Percentiles rank a stretch among this genome's conserved stretches.
These are phyloP conservation scores for Diaporthe capsici DNA, from an alignment of 2,329 filamentous ascomycete genomes.

Conservation along the genomic window DNA sequence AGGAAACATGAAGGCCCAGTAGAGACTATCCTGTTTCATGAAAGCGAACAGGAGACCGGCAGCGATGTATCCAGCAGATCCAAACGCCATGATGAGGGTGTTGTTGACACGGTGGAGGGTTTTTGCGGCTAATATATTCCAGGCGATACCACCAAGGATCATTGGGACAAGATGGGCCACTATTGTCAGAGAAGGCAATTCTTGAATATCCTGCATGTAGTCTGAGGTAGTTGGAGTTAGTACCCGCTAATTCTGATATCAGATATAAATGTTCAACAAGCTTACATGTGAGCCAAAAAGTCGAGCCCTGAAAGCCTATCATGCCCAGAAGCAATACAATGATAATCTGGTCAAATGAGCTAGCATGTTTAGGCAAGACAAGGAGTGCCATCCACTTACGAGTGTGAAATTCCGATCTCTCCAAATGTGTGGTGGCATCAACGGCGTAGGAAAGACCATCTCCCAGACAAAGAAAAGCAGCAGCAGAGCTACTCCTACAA, in stretches of 20 bases:
- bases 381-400: neutral
- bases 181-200: neutral
- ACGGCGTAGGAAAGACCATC: neutral
- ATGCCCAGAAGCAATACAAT: conserved; percentile 9
- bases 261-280: neutral
- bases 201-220: conserved; percentile 1
- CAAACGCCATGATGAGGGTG: conserved; percentile 4
- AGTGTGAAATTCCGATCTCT: neutral
- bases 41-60: neutral
- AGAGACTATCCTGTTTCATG: conserved; percentile 3
- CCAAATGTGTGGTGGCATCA: conserved; percentile 13
- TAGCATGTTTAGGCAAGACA: too few species aligned
- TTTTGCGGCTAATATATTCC: conserved; percentile 5
- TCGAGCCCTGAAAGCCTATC: conserved; percentile 14
- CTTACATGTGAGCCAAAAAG: conserved; percentile 22
- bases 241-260: neutral
- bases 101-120: neutral
- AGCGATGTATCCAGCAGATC: neutral
- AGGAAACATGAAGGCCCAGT: conserved; percentile 3
- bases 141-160: neutral
- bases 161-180: neutral
- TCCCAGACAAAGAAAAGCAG: conserved; percentile 8
- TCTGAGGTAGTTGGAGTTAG: neutral
- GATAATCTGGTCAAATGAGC: neutral
- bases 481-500: neutral